These are phyloP conservation scores for Pinus albicaulis DNA, from an alignment of 75 land plant species.

Conservation along the genomic window DNA sequence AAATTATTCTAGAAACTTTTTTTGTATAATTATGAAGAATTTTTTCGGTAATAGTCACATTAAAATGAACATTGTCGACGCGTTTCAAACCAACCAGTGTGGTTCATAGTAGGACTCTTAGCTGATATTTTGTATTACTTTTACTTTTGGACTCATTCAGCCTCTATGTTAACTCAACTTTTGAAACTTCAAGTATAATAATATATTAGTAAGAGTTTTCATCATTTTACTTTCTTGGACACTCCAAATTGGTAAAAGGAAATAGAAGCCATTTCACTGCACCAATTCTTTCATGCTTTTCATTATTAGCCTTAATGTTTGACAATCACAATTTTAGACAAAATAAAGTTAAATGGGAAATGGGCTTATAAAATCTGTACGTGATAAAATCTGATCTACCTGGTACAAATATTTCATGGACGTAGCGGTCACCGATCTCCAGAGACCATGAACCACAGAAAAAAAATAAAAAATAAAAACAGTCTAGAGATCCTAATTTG, in stretches of 20 bases:
- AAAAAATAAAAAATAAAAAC: too few relatives aligned
- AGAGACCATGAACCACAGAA: too few relatives aligned
- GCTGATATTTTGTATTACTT: background rate
- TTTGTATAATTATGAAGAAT: too few relatives aligned
- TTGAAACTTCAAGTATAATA: background rate
- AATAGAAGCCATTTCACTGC: background rate
- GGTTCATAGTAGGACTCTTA: too few relatives aligned
- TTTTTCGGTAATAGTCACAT: too few relatives aligned
- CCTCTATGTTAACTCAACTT: background rate
- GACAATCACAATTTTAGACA: background rate
- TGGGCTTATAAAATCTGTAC: background rate
- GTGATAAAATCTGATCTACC: background rate
- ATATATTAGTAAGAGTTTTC: background rate
- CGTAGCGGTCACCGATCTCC: too few relatives aligned
- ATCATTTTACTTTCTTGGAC: background rate
- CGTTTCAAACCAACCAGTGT: too few relatives aligned
- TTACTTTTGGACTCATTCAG: background rate
- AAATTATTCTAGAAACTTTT: too few relatives aligned
- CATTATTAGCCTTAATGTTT: background rate
- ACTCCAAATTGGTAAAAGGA: background rate
- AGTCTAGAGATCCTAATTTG: too few relatives aligned
- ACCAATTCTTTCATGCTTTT: background rate
- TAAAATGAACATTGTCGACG: too few relatives aligned
- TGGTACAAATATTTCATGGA: too few relatives aligned
- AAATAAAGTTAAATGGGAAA: background rate